phyloP scores from a whole-genome alignment of 345 rosid genomes.

The Moringa oleifera region DNA sequence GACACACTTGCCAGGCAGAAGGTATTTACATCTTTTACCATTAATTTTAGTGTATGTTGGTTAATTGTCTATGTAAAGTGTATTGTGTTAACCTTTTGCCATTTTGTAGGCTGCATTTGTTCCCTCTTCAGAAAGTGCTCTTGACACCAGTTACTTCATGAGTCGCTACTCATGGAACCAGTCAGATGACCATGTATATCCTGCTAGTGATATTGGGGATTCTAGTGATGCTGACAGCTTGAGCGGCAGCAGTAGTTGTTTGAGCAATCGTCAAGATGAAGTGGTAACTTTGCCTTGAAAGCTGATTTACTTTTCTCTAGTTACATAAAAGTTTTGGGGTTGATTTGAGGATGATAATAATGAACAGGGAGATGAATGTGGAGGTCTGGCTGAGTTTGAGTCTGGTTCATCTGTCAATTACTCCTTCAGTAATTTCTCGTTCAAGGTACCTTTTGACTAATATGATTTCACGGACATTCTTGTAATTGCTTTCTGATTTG shows the following conservation, averaged over 20 bases:
- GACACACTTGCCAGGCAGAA: conserved; percentile 96
- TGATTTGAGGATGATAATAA: conserved; percentile 8
- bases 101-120: conserved; percentile 86
- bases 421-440: conserved; percentile 97
- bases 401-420: conserved; percentile 70
- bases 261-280: conserved; percentile 85
- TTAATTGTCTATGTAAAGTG: background rate
- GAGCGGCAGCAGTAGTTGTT: conserved; percentile 82
- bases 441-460: conserved; percentile 56
- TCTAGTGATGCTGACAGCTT: conserved; percentile 92
- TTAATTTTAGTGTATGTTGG: background rate
- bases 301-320: background rate
- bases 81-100: conserved; percentile 14
- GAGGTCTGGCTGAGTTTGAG: conserved; percentile 68
- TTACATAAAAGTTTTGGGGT: background rate
- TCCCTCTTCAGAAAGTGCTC: conserved; percentile 88
- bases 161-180: conserved; percentile 93
- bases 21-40: conserved; percentile 32
- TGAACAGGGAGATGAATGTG: conserved; percentile 79
- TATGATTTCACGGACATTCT: background rate
- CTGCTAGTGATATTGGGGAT: conserved; percentile 65
- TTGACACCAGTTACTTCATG: conserved; percentile 97
- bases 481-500: background rate
- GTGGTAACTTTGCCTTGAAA: conserved; percentile 39
- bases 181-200: conserved; percentile 58